These are phyloP conservation scores for Pleurotus cornucopiae DNA, from an alignment of 768 basidiomycete genomes.

Conservation along the genomic window DNA sequence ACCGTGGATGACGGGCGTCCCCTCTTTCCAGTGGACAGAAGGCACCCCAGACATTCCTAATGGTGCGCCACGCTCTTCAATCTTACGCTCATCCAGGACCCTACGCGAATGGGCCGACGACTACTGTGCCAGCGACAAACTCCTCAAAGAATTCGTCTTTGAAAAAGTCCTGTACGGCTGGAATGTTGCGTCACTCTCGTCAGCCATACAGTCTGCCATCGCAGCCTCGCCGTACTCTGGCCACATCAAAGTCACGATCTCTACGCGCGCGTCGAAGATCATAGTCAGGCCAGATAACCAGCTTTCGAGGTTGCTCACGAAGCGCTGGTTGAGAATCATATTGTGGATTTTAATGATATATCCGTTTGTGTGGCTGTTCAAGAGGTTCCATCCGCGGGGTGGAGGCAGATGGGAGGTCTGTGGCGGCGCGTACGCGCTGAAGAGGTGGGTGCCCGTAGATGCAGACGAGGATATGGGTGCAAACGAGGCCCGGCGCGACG, in stretches of 20 bases:
- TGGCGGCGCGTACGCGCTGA: conserved; percentile 71
- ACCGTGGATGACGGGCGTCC: conserved; percentile 31
- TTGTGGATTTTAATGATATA: conserved; percentile 67
- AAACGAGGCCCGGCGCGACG: neutral
- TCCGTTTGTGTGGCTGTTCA: conserved; percentile 80
- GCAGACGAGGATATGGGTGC: neutral
- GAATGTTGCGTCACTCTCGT: conserved; percentile 39
- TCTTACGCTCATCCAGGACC: conserved; percentile 54
- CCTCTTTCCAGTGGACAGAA: conserved; percentile 13
- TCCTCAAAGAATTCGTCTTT: conserved; percentile 76
- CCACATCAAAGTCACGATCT: conserved; percentile 45
- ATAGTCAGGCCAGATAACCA: conserved; percentile 64
- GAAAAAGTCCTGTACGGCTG: conserved; percentile 53
- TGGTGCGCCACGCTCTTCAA: neutral
- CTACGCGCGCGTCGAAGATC: conserved; percentile 41
- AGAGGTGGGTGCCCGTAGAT: conserved; percentile 36
- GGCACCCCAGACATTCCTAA: neutral
- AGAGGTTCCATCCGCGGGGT: conserved; percentile 59
- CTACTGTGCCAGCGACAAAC: conserved; percentile 67
- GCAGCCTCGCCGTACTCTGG: conserved; percentile 39
- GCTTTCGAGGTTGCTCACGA: conserved; percentile 64
- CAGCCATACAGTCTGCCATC: conserved; percentile 37
- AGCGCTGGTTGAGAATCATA: conserved; percentile 67
- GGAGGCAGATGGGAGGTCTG: conserved; percentile 77
- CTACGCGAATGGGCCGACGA: conserved; percentile 80